A percentile compares a stretch with the other conserved stretches of the same genome.
These are phyloP conservation scores for Agrocybe praecox DNA, from an alignment of 768 basidiomycete genomes.

Conservation along the genomic window DNA sequence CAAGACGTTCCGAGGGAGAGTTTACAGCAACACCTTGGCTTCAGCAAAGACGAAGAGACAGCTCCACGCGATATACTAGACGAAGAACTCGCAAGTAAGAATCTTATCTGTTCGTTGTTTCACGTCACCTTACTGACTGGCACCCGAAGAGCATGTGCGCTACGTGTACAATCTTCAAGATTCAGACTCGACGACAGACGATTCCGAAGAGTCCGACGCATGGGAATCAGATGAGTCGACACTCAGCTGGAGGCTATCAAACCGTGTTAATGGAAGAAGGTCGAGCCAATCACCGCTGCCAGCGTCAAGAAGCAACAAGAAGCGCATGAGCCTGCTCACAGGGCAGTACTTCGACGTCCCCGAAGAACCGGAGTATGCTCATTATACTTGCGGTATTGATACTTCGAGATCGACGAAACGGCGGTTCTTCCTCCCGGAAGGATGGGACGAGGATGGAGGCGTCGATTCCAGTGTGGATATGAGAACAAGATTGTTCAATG, in stretches of 20 bases:
- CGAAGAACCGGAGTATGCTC: constrained; percentile 44
- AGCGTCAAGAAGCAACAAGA: constrained; percentile 30
- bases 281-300: constrained; percentile 12
- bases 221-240: constrained; percentile 47
- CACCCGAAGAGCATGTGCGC: constrained; percentile 57
- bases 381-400: constrained; percentile 37
- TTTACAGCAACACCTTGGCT: constrained; percentile 62
- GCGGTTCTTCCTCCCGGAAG: constrained; percentile 54
- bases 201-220: constrained; percentile 46
- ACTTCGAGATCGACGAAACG: constrained; percentile 38
- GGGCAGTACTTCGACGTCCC: constrained; percentile 59
- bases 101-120: not conserved
- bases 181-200: constrained; percentile 42
- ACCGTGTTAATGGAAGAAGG: constrained; percentile 17
- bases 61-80: constrained; percentile 64
- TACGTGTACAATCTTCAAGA: constrained; percentile 66
- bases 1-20: constrained; percentile 81
- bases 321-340: constrained; percentile 72
- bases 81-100: constrained; percentile 71
- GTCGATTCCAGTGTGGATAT: constrained; percentile 17
- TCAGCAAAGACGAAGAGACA: constrained; percentile 46
- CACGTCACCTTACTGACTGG: not conserved
- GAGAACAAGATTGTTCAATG: constrained; percentile 10
- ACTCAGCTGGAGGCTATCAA: constrained; percentile 9
- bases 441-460: constrained; percentile 35